Base-by-base conservation (phyloP, 129 eudicot species). In the Heracleum sosnowskyi region DNA sequence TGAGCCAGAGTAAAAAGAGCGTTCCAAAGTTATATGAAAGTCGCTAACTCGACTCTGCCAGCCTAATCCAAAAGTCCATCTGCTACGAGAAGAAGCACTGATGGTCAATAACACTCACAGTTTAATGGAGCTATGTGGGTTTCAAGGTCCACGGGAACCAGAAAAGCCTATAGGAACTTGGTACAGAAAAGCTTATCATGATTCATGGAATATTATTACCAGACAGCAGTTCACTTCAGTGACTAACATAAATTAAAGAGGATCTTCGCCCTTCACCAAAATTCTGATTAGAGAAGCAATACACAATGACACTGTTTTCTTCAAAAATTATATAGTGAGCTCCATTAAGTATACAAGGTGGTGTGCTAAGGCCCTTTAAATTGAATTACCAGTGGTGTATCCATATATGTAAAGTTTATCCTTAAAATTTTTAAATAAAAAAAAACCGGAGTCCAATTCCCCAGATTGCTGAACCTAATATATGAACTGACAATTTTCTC, bases 21-120 rank as follows among this genome's bases (percentile, higher is more conserved):
- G n/a, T n/a, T 74, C 97, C 98, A 1, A 41, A 78, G 7, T 79
- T 88, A 78, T 36, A 17, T 39, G 91, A 64, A 86, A 82, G 12
- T 75, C 89, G 7, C 70, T 86, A 8, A 36, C 89, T 36, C 73
- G 76, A 20, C 64, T 55, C 64, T 55, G 29, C 62, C 62, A 24
- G 29, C 11, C 26, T 55, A 55, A 55, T 55, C 64, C 64, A 55
- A 55, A 9, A 57, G 68, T 26, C 34, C 5, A 60, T 60, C 34
- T 60, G 35, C 69, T 62, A 62, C 11, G 11, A 62, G 35, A 62
- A 62, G 35, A 62, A 62, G 35, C 35, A 11, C 11, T 4, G 12
- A 28, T 57, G 66, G 2, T 57, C 11, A 22, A 53, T 53, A 13
- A 57, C 31, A 57, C 55, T 4, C 24, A 17, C 1, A 20, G 69